These are phyloP conservation scores for Rhynchosporium agropyri DNA, from an alignment of 2,329 filamentous ascomycete genomes.

Conservation along the genomic window DNA sequence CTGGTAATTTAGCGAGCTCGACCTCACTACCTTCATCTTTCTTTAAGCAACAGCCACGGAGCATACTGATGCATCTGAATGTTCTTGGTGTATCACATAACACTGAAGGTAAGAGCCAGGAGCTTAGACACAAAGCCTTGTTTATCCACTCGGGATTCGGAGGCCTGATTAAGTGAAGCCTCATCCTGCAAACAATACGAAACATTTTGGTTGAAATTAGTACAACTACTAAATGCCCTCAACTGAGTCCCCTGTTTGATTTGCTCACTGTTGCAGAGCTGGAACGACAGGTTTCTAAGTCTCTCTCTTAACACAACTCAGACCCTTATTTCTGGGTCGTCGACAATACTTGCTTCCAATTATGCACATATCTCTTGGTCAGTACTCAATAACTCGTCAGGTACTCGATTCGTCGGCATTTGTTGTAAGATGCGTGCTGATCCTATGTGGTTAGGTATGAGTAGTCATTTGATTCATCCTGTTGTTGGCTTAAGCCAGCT, in stretches of 20 bases:
- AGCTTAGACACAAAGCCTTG: background rate
- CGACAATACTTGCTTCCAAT: background rate
- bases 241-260: background rate
- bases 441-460: background rate
- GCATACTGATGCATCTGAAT: too few species aligned
- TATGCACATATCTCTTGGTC: background rate
- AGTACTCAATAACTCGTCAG: background rate
- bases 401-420: background rate
- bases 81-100: background rate
- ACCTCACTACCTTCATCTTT: too few species aligned
- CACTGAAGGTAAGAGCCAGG: background rate
- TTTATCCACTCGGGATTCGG: background rate
- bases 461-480: background rate
- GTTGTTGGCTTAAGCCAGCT: background rate
- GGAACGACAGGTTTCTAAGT: background rate
- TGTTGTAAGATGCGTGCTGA: background rate
- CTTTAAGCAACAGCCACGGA: too few species aligned
- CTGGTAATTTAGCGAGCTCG: too few species aligned
- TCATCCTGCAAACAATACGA: slow-evolving; percentile 11
- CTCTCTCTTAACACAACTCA: background rate
- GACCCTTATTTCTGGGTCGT: background rate
- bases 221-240: background rate
- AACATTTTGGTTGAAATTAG: background rate
- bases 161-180: slow-evolving; percentile 4
- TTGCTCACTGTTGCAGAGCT: background rate